These are phyloP conservation scores for Fusarium chaquense DNA, from an alignment of 2,329 filamentous ascomycete species.

Conservation along the genomic window DNA sequence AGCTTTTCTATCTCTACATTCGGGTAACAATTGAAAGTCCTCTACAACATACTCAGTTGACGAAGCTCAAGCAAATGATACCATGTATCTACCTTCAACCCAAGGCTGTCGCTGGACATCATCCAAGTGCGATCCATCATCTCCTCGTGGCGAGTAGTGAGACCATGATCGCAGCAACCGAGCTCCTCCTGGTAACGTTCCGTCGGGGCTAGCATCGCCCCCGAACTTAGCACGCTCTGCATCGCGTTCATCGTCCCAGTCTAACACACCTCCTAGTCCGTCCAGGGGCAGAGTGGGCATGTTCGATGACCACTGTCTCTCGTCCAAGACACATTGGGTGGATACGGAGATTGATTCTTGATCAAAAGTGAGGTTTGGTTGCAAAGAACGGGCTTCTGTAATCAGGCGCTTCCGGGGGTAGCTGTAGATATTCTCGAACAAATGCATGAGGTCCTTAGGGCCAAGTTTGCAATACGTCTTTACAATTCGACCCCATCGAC, in stretches of 20 bases:
- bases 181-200: conserved; percentile 50
- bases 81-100: conserved; percentile 35
- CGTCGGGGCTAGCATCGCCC: conserved; percentile 55
- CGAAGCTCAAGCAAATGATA: conserved; percentile 20
- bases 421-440: conserved; percentile 61
- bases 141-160: conserved; percentile 56
- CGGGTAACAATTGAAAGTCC: background rate
- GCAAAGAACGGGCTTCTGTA: conserved; percentile 54
- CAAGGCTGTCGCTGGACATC: conserved; percentile 42
- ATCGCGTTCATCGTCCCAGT: conserved; percentile 56
- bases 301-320: conserved; percentile 52
- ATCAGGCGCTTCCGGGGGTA: conserved; percentile 61
- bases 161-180: conserved; percentile 49
- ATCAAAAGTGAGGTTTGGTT: conserved; percentile 59
- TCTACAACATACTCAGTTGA: background rate
- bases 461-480: conserved; percentile 63
- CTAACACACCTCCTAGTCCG: conserved; percentile 55
- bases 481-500: conserved; percentile 55
- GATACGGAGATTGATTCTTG: conserved; percentile 59
- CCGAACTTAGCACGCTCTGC: conserved; percentile 48
- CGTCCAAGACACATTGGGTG: conserved; percentile 54
- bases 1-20: background rate
- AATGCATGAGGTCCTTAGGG: conserved; percentile 62
- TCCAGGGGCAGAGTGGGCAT: conserved; percentile 52
- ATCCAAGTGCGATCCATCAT: conserved; percentile 54